Evolutionary conservation across 2,329 filamentous ascomycete genomes (phyloP).

Genomic region (Ophiostoma populinum): DNA sequence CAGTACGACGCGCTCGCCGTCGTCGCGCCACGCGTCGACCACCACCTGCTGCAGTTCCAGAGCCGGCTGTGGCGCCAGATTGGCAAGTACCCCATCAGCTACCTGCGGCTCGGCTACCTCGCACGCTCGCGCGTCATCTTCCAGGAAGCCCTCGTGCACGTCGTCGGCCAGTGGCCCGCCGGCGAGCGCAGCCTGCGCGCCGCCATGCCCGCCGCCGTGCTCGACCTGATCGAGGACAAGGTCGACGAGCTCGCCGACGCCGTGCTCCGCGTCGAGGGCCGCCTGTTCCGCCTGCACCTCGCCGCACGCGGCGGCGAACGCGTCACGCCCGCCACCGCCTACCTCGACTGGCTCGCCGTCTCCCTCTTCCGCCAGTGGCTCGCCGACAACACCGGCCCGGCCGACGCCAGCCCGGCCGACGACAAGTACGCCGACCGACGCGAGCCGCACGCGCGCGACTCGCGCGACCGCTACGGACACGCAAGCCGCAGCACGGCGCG

Average conservation of each 20-base stretch:
- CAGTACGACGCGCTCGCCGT: slow-evolving; percentile 84
- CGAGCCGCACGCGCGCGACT: no score
- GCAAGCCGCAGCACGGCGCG: slow-evolving; percentile 10
- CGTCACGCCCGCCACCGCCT: slow-evolving; percentile 61
- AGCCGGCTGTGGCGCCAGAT: slow-evolving; percentile 89
- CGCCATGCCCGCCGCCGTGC: slow-evolving; percentile 54
- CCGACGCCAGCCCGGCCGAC: slow-evolving; percentile 24
- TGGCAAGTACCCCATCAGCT: slow-evolving; percentile 85
- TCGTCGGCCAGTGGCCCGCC: slow-evolving; percentile 84
- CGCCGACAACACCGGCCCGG: slow-evolving; percentile 70
- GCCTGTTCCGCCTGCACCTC: slow-evolving; percentile 65
- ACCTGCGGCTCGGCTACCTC: slow-evolving; percentile 76
- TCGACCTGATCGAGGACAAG: slow-evolving; percentile 89
- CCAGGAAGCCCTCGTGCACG: slow-evolving; percentile 76
- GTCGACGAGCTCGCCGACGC: slow-evolving; percentile 79
- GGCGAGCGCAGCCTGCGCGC: slow-evolving; percentile 61
- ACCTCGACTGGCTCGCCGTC: slow-evolving; percentile 78
- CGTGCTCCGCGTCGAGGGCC: slow-evolving; percentile 61
- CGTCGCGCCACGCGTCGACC: slow-evolving; percentile 77
- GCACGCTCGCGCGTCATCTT: slow-evolving; percentile 71
- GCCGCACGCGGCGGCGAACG: slow-evolving; percentile 67
- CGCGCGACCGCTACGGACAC: slow-evolving; percentile 11
- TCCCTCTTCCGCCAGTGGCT: slow-evolving; percentile 86
- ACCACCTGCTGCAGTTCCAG: slow-evolving; percentile 85
- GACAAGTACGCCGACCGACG: slow-evolving; percentile 15